Evolutionary conservation across 768 basidiomycete genomes (phyloP).

Genomic region (Exidia glandulosa): DNA sequence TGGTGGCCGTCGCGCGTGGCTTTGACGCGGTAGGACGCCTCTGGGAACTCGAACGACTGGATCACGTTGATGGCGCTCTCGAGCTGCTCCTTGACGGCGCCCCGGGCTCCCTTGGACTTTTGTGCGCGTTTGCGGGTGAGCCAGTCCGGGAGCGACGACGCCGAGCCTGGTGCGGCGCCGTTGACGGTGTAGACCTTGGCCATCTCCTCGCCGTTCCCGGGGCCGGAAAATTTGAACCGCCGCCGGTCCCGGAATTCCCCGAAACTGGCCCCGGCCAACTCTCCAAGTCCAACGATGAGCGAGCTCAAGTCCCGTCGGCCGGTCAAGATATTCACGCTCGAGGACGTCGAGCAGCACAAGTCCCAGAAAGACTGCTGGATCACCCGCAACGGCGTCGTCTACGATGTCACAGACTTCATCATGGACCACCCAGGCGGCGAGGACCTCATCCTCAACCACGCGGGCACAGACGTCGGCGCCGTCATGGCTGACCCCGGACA

Average conservation of each 20-base stretch:
- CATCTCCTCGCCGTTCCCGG: too few relatives aligned
- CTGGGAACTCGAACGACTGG: slow-evolving; percentile 95
- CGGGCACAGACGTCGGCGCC: slow-evolving; percentile 70
- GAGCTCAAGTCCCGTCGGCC: background rate
- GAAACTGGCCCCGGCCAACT: background rate
- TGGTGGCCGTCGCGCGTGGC: slow-evolving; percentile 87
- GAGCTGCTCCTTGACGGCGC: slow-evolving; percentile 52
- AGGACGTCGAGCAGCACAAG: slow-evolving; percentile 62
- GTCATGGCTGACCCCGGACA: slow-evolving; percentile 72
- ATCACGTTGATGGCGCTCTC: slow-evolving; percentile 84
- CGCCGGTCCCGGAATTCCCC: background rate
- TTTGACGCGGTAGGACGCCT: slow-evolving; percentile 85
- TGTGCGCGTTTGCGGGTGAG: slow-evolving; percentile 61
- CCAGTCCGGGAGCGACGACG: slow-evolving; percentile 93
- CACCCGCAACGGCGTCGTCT: slow-evolving; percentile 69
- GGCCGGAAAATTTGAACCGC: too few relatives aligned
- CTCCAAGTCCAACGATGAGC: background rate
- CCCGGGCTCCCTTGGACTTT: slow-evolving; percentile 49
- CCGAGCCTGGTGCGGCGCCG: slow-evolving; percentile 76
- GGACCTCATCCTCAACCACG: slow-evolving; percentile 73
- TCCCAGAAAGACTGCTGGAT: slow-evolving; percentile 67
- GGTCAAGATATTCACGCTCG: slow-evolving; percentile 43
- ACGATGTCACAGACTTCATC: slow-evolving; percentile 78
- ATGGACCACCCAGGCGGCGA: slow-evolving; percentile 92
- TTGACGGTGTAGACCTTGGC: slow-evolving; percentile 91